These are phyloP conservation scores for Pseudonitzschia multiseries DNA, from an alignment of 108 stramenopile genomes.

Conservation along the genomic window DNA sequence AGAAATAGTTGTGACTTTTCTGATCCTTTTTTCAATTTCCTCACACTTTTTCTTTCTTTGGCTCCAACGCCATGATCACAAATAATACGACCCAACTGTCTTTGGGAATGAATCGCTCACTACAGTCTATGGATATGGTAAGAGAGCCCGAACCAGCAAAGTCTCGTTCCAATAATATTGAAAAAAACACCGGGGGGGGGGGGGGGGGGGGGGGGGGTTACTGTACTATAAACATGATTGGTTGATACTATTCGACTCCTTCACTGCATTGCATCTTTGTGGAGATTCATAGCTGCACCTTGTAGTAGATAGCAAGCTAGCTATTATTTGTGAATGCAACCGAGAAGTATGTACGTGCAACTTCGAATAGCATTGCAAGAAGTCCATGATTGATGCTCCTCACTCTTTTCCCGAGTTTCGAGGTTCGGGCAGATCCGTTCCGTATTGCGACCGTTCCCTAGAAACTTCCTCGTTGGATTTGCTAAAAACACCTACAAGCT, in stretches of 20 bases:
- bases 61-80: neutral
- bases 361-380: too few species aligned
- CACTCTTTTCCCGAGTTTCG: too few species aligned
- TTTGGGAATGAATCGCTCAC: neutral
- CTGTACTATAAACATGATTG: slow-evolving; percentile 1
- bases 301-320: too few species aligned
- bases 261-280: neutral
- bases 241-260: neutral
- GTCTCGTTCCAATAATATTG: neutral
- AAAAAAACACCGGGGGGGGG: neutral
- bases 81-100: neutral
- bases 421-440: too few species aligned
- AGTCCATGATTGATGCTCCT: too few species aligned
- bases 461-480: too few species aligned
- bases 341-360: too few species aligned
- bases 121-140: slow-evolving; percentile 22
- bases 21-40: neutral
- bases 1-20: neutral
- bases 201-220: too few species aligned
- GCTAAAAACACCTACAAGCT: too few species aligned
- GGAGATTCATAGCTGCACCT: neutral
- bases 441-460: too few species aligned
- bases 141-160: neutral
- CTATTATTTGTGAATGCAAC: too few species aligned
- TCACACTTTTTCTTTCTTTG: neutral